A percentile compares a stretch with the other conserved stretches of the same genome.
Conservation (phyloP, 208 protist species). For the Trypanosoma lewisi region DNA sequence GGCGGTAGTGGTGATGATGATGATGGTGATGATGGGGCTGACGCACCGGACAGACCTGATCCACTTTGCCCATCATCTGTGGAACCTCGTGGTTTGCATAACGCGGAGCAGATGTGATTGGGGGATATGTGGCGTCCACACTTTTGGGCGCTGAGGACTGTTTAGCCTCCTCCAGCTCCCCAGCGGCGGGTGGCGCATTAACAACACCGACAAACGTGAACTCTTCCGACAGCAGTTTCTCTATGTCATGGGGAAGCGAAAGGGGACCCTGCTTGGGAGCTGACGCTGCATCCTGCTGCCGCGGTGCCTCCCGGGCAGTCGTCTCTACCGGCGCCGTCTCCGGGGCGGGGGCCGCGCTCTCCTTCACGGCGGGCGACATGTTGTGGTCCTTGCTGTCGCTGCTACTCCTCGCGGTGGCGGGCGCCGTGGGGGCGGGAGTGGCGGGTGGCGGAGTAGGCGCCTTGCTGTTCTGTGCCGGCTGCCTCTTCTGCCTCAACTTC, state of each 20-base stretch:
- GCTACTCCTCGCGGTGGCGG: slow-evolving; percentile 15
- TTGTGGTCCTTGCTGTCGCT: slow-evolving; percentile 1
- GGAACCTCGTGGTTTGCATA: slow-evolving; percentile 3
- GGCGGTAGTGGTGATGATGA: slow-evolving; percentile 22
- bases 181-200: slow-evolving; percentile 5
- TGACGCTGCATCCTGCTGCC: slow-evolving; percentile 2
- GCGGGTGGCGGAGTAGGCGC: slow-evolving; percentile 3
- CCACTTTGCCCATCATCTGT: not conserved
- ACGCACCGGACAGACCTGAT: slow-evolving; percentile 7
- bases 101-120: slow-evolving; percentile 2
- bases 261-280: slow-evolving; percentile 32
- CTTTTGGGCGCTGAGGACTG: not conserved
- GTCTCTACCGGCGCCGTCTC: slow-evolving; percentile 1
- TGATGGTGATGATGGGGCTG: slow-evolving; percentile 26
- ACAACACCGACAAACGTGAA: slow-evolving; percentile 30
- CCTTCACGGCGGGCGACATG: not conserved
- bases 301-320: not conserved
- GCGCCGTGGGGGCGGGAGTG: slow-evolving; percentile 10
- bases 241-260: slow-evolving; percentile 41
- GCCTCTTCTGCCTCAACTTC: slow-evolving; percentile 61
- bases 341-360: not conserved
- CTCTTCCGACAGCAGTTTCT: slow-evolving; percentile 19
- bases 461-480: slow-evolving; percentile 12
- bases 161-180: slow-evolving; percentile 15
- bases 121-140: not conserved